Base-by-base conservation (phyloP, 2,329 filamentous ascomycete species). In the Aspergillus brasiliensis region DNA sequence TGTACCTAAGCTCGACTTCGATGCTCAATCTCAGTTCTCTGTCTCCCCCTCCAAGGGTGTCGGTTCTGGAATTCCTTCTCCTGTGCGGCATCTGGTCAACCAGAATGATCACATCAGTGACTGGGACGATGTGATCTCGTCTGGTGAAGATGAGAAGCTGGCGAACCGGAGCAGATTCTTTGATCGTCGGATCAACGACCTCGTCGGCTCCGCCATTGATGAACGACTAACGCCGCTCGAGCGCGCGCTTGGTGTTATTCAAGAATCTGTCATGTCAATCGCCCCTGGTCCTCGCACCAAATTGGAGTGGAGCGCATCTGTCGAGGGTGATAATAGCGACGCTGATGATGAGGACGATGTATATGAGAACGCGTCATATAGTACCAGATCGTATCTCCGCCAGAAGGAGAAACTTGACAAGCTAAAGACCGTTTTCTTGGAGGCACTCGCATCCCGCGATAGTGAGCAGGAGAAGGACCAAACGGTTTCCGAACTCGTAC, bases 331-430 rank as follows among this genome's bases (percentile, higher is more conserved):
- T 56, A 88, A 96, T 60, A 97, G 94, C 72, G 95, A 98, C 77
- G 94, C 95, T 10, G 94, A 98, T 73, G 93, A 97, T 63, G 92
- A 97, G 71, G 93, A 96, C 65, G 92, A 97, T 21, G 91, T 84
- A 40, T 78, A 81, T 44, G 80, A 78, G 58, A 75, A 72, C 67
- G 65, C 78, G 60, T 78, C 82, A 63, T 83, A 86, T 72, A 88
- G 91, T 54, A 90, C 90, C 5, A 83, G 88, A 67, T 97, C 93
- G 67, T 91, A 92, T 17, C 85, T 86, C 59, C 71, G 72, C 31
- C 73, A 72, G 62, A 85, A 88, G 62, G 92, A 96, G 68, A 91
- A 87, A 67, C 76, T 93, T 68, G 92, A 97, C 59, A 92, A 94
- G 73, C 91, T 99, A 65, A 82, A 88, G 56, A 80, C 81, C 23